Conservation (phyloP, 2,329 filamentous ascomycete genomes). For the Aureobasidium uvarum region DNA sequence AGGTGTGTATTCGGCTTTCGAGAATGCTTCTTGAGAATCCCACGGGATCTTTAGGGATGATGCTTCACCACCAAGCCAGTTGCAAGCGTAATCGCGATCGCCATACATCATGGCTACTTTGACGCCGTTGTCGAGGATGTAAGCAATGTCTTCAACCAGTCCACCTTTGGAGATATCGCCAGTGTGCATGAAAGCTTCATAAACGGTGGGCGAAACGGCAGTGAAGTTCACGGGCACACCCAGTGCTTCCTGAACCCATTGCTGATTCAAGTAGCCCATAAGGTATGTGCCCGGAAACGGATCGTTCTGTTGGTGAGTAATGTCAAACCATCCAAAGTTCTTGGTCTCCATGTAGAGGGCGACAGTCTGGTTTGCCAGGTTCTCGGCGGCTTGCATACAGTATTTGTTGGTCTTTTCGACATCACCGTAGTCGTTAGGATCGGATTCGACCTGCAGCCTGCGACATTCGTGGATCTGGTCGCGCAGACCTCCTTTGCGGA, state of each 20-base stretch:
- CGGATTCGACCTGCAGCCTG: slow-evolving; percentile 47
- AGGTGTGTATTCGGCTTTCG: slow-evolving; percentile 49
- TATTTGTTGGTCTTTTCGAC: slow-evolving; percentile 37
- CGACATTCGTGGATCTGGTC: slow-evolving; percentile 56
- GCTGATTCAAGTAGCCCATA: slow-evolving; percentile 57
- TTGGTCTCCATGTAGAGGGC: slow-evolving; percentile 46
- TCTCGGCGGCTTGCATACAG: slow-evolving; percentile 38
- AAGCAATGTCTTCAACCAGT: slow-evolving; percentile 42
- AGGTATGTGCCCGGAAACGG: slow-evolving; percentile 48
- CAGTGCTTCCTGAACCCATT: slow-evolving; percentile 57
- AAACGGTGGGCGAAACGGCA: slow-evolving; percentile 42
- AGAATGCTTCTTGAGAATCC: slow-evolving; percentile 46
- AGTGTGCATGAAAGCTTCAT: slow-evolving; percentile 40
- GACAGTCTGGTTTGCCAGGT: slow-evolving; percentile 46
- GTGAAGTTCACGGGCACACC: slow-evolving; percentile 51
- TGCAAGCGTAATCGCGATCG: slow-evolving; percentile 58
- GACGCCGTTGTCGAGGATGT: slow-evolving; percentile 45
- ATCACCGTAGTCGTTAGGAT: slow-evolving; percentile 51
- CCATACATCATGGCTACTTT: slow-evolving; percentile 70
- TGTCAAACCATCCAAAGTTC: slow-evolving; percentile 57
- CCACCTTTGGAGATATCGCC: slow-evolving; percentile 47
- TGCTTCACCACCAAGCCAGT: slow-evolving; percentile 58
- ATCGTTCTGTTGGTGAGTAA: slow-evolving; percentile 47
- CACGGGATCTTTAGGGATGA: slow-evolving; percentile 53
- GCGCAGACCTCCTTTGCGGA: slow-evolving; percentile 51